phyloP scores from a whole-genome alignment of 1,284 basidiomycete species.

The Pseudozyma flocculosa region DNA sequence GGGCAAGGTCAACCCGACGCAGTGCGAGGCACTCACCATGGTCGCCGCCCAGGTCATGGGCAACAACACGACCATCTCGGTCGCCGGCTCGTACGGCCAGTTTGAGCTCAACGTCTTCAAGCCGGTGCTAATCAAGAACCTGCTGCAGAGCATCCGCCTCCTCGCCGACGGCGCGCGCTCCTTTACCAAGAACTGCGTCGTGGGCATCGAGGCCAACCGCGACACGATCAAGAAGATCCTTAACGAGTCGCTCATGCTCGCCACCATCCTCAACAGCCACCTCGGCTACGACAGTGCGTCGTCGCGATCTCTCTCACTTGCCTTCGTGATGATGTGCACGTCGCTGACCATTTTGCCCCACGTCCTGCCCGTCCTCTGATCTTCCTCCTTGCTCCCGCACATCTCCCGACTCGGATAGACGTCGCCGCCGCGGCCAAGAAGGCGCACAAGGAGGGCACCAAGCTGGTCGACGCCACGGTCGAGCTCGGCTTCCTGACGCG shows the following conservation, averaged over 20 bases:
- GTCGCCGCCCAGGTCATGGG: slow-evolving; percentile 98
- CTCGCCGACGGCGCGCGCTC: slow-evolving; percentile 77
- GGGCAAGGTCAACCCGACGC: slow-evolving; percentile 99
- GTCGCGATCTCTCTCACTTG: slow-evolving; percentile 15
- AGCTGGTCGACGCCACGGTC: slow-evolving; percentile 91
- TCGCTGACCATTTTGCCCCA: too few relatives aligned
- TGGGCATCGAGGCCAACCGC: slow-evolving; percentile 94
- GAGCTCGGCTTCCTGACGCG: slow-evolving; percentile 79
- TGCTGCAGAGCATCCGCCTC: slow-evolving; percentile 90
- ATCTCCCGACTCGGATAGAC: slow-evolving; percentile 61
- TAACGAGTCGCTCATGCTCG: slow-evolving; percentile 86
- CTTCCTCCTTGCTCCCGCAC: too few relatives aligned
- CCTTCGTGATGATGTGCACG: too few relatives aligned
- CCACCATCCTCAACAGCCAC: slow-evolving; percentile 88
- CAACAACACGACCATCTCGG: slow-evolving; percentile 88
- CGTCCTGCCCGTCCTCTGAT: too few relatives aligned
- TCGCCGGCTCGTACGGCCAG: slow-evolving; percentile 92
- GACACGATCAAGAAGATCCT: slow-evolving; percentile 83
- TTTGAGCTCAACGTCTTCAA: slow-evolving; percentile 99
- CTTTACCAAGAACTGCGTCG: slow-evolving; percentile 95
- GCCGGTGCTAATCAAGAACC: slow-evolving; percentile 96
- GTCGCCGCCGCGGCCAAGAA: slow-evolving; percentile 99
- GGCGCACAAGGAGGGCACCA: slow-evolving; percentile 96
- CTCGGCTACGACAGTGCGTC: slow-evolving; percentile 89
- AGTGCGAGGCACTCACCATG: slow-evolving; percentile 97